Evolutionary conservation across 306 rosid genomes (phyloP).

Genomic region (Neltuma alba): DNA sequence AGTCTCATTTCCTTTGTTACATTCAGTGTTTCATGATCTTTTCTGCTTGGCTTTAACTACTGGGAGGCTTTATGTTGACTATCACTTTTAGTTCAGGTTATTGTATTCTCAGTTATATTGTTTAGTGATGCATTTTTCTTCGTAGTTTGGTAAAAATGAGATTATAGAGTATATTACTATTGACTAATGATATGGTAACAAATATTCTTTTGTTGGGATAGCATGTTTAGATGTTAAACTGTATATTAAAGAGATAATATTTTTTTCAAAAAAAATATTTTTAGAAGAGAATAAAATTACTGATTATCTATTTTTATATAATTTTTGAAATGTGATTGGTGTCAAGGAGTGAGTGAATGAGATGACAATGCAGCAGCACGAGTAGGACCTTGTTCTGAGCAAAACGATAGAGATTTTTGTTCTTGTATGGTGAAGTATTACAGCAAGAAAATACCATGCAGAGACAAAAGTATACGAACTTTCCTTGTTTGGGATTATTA

Average conservation of each 20-base stretch:
- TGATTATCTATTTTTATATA: background rate
- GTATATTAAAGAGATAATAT: too few relatives aligned
- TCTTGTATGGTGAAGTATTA: background rate
- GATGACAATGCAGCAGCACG: slow-evolving; percentile 43
- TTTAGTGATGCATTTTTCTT: too few relatives aligned
- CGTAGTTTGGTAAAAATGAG: too few relatives aligned
- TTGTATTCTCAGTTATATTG: too few relatives aligned
- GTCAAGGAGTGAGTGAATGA: slow-evolving; percentile 33
- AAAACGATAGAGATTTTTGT: slow-evolving; percentile 29
- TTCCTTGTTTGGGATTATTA: background rate
- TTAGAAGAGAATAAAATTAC: background rate
- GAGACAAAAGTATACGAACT: slow-evolving; percentile 27
- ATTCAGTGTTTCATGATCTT: background rate
- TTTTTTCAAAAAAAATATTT: background rate
- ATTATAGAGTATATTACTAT: too few relatives aligned
- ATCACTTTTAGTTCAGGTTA: too few relatives aligned
- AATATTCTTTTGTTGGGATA: too few relatives aligned
- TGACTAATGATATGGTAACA: too few relatives aligned
- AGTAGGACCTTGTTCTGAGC: slow-evolving; percentile 43
- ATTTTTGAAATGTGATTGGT: background rate
- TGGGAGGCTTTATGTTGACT: too few relatives aligned
- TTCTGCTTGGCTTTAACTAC: background rate
- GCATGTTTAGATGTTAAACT: too few relatives aligned
- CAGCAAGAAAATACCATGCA: slow-evolving; percentile 35
- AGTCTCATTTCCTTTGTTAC: slow-evolving; percentile 14